A percentile compares a stretch with the other conserved stretches of the same genome.
phyloP scores from a whole-genome alignment of 805 yeast genomes.

The Alloascoidea africana region DNA sequence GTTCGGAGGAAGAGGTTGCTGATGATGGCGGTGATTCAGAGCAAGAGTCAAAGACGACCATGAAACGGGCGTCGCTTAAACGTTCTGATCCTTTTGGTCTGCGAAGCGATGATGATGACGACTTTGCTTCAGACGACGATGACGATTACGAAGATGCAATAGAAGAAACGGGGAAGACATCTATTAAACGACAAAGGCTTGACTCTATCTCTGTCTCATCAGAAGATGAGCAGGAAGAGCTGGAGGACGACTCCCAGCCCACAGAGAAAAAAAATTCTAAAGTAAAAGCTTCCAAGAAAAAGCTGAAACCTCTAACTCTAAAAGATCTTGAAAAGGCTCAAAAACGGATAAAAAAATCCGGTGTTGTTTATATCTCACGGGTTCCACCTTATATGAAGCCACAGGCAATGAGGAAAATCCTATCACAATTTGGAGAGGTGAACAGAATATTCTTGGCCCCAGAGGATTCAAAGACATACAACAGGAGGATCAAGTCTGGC shows the following conservation, averaged over 20 bases:
- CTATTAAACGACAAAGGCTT: not conserved
- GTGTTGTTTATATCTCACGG: slow-evolving; percentile 83
- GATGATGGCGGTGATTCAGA: not conserved
- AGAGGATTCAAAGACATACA: slow-evolving; percentile 54
- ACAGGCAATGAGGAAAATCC: slow-evolving; percentile 66
- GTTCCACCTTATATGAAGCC: slow-evolving; percentile 98
- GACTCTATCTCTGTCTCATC: not conserved
- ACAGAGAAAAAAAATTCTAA: slow-evolving; percentile 2
- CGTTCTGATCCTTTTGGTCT: too few relatives aligned
- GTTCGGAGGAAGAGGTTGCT: not conserved
- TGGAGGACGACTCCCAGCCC: not conserved
- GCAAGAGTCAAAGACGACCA: not conserved
- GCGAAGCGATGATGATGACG: slow-evolving; percentile 6
- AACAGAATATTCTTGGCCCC: slow-evolving; percentile 80
- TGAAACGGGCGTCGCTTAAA: not conserved
- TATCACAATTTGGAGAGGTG: slow-evolving; percentile 73
- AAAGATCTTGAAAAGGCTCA: slow-evolving; percentile 20
- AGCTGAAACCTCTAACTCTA: slow-evolving; percentile 13
- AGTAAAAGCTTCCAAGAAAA: slow-evolving; percentile 5
- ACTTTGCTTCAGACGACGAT: slow-evolving; percentile 6
- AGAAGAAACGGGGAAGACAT: not conserved
- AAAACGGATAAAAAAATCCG: slow-evolving; percentile 51
- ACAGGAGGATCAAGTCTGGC: slow-evolving; percentile 63
- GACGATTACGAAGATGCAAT: slow-evolving; percentile 9
- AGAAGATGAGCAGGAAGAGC: not conserved